Evolutionary conservation across 805 yeast genomes (phyloP).

Genomic region (Vanderwaltozyma verrucispora): DNA sequence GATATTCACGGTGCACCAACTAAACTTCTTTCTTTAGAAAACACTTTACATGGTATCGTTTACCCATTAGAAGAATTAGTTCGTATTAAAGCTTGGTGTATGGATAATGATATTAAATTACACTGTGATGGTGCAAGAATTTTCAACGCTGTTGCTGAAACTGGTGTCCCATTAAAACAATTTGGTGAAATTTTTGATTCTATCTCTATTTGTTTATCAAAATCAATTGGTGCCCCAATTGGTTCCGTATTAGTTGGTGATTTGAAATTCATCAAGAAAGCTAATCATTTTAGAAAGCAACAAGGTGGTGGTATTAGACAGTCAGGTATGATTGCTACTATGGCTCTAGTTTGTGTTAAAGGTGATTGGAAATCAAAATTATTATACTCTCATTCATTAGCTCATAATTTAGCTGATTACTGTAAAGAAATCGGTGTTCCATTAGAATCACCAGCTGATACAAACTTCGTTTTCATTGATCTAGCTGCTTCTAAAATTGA

Average conservation of each 20-base stretch:
- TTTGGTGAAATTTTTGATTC: slow-evolving; percentile 75
- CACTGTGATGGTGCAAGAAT: slow-evolving; percentile 95
- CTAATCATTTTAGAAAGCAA: slow-evolving; percentile 83
- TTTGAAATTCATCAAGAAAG: slow-evolving; percentile 46
- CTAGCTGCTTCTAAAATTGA: slow-evolving; percentile 43
- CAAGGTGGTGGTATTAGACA: slow-evolving; percentile 92
- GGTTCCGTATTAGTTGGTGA: slow-evolving; percentile 80
- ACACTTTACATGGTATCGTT: slow-evolving; percentile 76
- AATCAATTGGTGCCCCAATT: slow-evolving; percentile 87
- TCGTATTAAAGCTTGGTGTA: slow-evolving; percentile 62
- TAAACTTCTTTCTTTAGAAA: slow-evolving; percentile 71
- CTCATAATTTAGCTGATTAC: slow-evolving; percentile 41
- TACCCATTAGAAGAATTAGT: slow-evolving; percentile 71
- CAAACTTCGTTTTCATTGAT: slow-evolving; percentile 77
- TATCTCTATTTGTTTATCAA: slow-evolving; percentile 82
- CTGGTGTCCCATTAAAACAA: slow-evolving; percentile 52
- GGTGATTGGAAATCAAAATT: slow-evolving; percentile 53
- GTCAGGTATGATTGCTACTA: slow-evolving; percentile 67
- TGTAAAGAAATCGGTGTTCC: slow-evolving; percentile 44
- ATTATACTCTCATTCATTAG: slow-evolving; percentile 38
- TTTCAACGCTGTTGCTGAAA: slow-evolving; percentile 76
- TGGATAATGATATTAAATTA: slow-evolving; percentile 43
- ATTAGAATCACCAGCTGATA: slow-evolving; percentile 66
- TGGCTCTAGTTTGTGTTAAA: slow-evolving; percentile 73
- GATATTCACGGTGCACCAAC: slow-evolving; percentile 89